phyloP scores from a whole-genome alignment of 2,329 filamentous ascomycete species.

The Fusarium burgessii region DNA sequence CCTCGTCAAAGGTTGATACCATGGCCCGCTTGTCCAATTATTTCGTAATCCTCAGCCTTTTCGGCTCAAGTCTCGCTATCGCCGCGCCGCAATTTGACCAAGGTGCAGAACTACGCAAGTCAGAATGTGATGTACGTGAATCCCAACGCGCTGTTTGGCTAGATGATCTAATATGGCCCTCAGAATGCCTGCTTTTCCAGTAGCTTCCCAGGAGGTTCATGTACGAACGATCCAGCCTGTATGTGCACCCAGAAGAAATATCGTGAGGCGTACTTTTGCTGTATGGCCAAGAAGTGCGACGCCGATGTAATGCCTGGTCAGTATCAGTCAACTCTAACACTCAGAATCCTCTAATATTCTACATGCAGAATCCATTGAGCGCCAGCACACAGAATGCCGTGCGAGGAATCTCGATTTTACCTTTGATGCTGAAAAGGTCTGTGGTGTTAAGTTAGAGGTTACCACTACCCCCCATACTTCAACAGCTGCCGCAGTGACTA shows the following conservation, averaged over 20 bases:
- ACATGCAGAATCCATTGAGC: not conserved
- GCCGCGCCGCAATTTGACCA: not conserved
- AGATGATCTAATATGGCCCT: rapidly evolving
- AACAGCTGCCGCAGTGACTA: not conserved
- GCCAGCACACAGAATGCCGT: conserved; percentile 3
- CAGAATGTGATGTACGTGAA: not conserved
- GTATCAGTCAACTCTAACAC: rapidly evolving
- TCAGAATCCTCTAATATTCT: rapidly evolving
- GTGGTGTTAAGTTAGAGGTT: not conserved
- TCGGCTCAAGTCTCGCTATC: not conserved
- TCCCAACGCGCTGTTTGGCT: rapidly evolving
- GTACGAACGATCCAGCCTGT: conserved; percentile 1
- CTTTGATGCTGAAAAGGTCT: not conserved
- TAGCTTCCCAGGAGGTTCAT: conserved; percentile 8
- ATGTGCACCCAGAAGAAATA: conserved; percentile 6
- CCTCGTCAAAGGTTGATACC: no score
- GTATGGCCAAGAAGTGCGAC: conserved; percentile 5
- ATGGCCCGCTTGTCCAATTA: not conserved
- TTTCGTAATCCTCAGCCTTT: not conserved
- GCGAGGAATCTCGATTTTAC: conserved; percentile 7
- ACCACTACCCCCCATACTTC: not conserved
- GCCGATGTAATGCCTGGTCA: not conserved
- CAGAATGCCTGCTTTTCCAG: conserved; percentile 7
- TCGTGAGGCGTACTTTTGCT: conserved; percentile 14
- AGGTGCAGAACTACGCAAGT: not conserved